Base-by-base conservation (phyloP, 2,329 filamentous ascomycete genomes). In the Alternaria triticimaculans region DNA sequence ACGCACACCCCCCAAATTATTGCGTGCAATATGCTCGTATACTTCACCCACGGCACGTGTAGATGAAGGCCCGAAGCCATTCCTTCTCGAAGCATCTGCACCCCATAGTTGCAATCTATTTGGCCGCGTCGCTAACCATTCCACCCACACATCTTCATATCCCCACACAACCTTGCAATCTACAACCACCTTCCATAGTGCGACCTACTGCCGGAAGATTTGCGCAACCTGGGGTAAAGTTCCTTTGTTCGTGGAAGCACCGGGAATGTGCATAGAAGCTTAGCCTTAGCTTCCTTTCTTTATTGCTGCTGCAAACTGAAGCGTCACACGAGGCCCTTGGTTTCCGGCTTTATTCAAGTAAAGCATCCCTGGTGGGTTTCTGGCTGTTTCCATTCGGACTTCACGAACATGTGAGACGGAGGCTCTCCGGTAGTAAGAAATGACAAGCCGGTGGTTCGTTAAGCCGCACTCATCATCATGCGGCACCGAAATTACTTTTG, bases 101-200 rank as follows among this genome's bases (percentile, higher is more conserved):
- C 72, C 73, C 71, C 77, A 74, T 75, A 71, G 33, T 70, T 73
- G 64, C 64, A 78, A 73, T 79, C 67, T 78, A 77, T 70, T 70
- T 67, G 67, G 53, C 72, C 72, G 65, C 62, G 55, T 60, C 64
- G 54, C 67, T 67, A 67, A 43, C 53, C 41, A 64, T 55, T 61
- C 65, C 62, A 69, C 45, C 67, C 65, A 65, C 65, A 56, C 58
- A 59, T 63, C 64, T 57, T 65, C 70, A 73, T 74, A 67, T 71
- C 75, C 75, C 75, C 75, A 72, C 75, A 75, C 72, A 62, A 49
- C 62, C 54, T 28, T 60, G 67, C 68, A 73, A 78, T 78, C 65
- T 77, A 72, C 65, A 55, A 54, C 61, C 49, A 51, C 62, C 37
- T 60, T 48, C 66, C 64, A 71, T 58, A 66, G 71, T 70, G 66